Base-by-base conservation (phyloP, 768 basidiomycete genomes). In the Lyophyllum semitale region DNA sequence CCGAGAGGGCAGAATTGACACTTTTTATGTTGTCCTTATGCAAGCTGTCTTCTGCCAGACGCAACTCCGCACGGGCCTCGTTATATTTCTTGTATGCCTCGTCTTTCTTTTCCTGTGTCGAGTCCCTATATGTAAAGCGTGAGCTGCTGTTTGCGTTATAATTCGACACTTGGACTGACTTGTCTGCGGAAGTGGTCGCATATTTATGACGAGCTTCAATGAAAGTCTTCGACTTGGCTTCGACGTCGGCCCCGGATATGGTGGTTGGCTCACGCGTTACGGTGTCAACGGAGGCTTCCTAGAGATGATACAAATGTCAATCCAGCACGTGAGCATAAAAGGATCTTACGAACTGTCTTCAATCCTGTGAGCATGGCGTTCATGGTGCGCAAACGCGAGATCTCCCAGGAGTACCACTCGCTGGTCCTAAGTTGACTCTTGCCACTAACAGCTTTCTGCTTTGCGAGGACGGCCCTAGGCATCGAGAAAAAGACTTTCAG, bases 381-480 rank as follows among this genome's bases (percentile, higher is more conserved):
- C 45, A 54, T 47, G 26, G 47, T 54, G 11, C 4, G 22, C 4
- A 54, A 26, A 7, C 53, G 44, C 4, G 53, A 5, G 0, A 54
- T 48, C 26, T 54, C 51, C 42, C 44, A 53, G 25, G 43, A 26
- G 18, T 53, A 53, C 51, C 51, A 53, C 20, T 53, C 51, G 7
- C 25, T 43, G 18, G 51, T 53, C 13, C 32, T 25, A 8, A n/a
- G 8, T 17, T 25, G 27, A 46, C 26, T 23, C 18, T 26, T 46
- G 23, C 44, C 44, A 15, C 44, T 46, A 2, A 27, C 4, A 2
- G 44, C 44, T 29, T 46, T 46, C 4, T 46, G 3, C 44, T 46
- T 26, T 26, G 25, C 23, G 23, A 46, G 25, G 27, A 46, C 44
- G n/a, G 44, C 44, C 44, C 44, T 46, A 26, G 18, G 25, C 25